Percentiles rank a stretch among this genome's conserved stretches.
phyloP scores from a whole-genome alignment of 2,329 filamentous ascomycete genomes.

The Hypoxylon sp. region DNA sequence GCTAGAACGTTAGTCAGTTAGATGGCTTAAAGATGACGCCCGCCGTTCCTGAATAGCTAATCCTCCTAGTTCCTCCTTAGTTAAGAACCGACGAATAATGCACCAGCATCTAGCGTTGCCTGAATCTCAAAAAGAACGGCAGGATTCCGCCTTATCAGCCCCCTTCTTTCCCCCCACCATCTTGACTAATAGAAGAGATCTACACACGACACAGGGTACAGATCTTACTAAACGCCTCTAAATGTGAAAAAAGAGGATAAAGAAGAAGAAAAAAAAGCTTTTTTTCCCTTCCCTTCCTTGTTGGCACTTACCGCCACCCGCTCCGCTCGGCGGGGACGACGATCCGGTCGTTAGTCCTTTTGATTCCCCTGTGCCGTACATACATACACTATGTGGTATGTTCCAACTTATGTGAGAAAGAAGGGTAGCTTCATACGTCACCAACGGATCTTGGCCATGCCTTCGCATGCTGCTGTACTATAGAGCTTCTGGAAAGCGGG shows the following conservation, averaged over 20 bases:
- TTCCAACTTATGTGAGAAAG: constrained; percentile 12
- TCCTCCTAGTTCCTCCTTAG: neutral
- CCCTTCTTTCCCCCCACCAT: constrained; percentile 6
- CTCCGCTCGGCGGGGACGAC: constrained; percentile 19
- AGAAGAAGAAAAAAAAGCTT: constrained; percentile 1
- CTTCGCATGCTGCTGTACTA: neutral
- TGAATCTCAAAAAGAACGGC: constrained; percentile 23
- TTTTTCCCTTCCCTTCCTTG: neutral
- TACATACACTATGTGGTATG: neutral
- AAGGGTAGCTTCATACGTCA: constrained; percentile 7
- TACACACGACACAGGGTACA: neutral
- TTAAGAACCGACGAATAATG: constrained; percentile 15
- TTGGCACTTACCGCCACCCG: constrained; percentile 19
- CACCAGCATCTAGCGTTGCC: neutral
- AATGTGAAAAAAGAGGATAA: neutral
- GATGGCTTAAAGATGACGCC: neutral
- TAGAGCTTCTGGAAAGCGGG: constrained; percentile 1
- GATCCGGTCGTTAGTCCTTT: constrained; percentile 17
- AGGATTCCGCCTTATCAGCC: constrained; percentile 36
- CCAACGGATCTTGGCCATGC: constrained; percentile 11
- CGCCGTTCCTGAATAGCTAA: constrained; percentile 9
- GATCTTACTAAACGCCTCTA: constrained; percentile 13
- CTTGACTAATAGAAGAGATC: constrained; percentile 5
- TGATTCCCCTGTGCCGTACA: constrained; percentile 19
- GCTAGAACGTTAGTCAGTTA: neutral